Percentiles rank a stretch among this genome's conserved stretches.
Conservation (phyloP, 106 monocot genomes). For the Phalaenopsis equestris region DNA sequence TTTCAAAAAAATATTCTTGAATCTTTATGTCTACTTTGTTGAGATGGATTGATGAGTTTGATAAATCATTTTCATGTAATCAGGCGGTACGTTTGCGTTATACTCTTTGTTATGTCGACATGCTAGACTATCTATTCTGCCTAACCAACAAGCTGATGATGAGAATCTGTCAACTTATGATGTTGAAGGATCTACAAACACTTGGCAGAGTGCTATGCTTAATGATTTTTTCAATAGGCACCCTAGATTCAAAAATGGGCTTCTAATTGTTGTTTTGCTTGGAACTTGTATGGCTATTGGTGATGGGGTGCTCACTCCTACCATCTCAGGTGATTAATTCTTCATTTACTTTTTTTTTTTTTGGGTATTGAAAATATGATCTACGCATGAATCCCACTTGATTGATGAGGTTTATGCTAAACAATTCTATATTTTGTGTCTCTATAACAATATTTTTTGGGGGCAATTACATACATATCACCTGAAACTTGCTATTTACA, state of each 20-base stretch:
- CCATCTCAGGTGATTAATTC: constrained; percentile 57
- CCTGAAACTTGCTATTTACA: too few relatives aligned
- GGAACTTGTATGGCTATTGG: constrained; percentile 78
- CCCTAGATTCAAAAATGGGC: constrained; percentile 25
- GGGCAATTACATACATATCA: too few relatives aligned
- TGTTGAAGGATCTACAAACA: constrained; percentile 24
- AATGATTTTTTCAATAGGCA: constrained; percentile 51
- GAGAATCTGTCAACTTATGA: constrained; percentile 60
- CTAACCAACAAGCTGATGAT: constrained; percentile 68
- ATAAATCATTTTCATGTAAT: not conserved
- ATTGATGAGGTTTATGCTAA: too few relatives aligned
- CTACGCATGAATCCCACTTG: too few relatives aligned
- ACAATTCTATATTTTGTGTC: too few relatives aligned
- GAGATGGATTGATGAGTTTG: not conserved
- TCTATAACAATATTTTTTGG: too few relatives aligned
- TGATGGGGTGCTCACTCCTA: constrained; percentile 71
- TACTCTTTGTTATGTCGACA: constrained; percentile 79
- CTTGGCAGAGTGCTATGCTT: constrained; percentile 30
- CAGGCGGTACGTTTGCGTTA: constrained; percentile 83
- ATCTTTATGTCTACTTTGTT: not conserved
- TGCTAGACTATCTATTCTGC: constrained; percentile 50
- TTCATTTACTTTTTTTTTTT: not conserved
- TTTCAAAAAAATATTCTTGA: too few relatives aligned
- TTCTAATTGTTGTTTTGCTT: constrained; percentile 54
- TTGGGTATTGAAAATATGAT: too few relatives aligned